These are phyloP conservation scores for Rutstroemia sp. DNA, from an alignment of 2,329 filamentous ascomycete genomes.

Conservation along the genomic window DNA sequence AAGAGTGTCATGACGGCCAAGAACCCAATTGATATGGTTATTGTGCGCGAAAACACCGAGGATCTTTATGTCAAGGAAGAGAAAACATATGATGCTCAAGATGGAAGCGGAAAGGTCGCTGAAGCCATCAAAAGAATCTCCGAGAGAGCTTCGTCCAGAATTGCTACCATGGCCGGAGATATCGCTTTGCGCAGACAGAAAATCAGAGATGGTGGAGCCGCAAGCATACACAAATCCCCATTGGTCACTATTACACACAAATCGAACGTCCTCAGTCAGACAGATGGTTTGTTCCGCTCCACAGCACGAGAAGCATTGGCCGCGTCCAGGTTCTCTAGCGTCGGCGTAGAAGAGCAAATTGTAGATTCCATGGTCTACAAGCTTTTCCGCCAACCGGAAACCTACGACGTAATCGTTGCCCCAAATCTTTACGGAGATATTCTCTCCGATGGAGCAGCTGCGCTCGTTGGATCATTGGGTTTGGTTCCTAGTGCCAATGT, in stretches of 20 bases:
- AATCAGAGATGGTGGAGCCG: slow-evolving; percentile 53
- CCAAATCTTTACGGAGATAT: slow-evolving; percentile 98
- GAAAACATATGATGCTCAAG: slow-evolving; percentile 65
- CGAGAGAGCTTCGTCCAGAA: slow-evolving; percentile 74
- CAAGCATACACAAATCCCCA: slow-evolving; percentile 58
- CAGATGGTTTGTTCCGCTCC: slow-evolving; percentile 88
- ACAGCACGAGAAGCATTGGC: slow-evolving; percentile 69
- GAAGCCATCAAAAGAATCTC: slow-evolving; percentile 98
- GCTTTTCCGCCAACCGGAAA: slow-evolving; percentile 89
- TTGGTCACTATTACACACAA: slow-evolving; percentile 98
- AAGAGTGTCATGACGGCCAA: slow-evolving; percentile 65
- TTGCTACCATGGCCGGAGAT: slow-evolving; percentile 88
- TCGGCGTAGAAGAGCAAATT: slow-evolving; percentile 90
- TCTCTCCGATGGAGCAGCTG: slow-evolving; percentile 88
- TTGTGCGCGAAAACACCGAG: slow-evolving; percentile 97
- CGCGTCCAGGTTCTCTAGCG: slow-evolving; percentile 51
- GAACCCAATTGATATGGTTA: slow-evolving; percentile 77
- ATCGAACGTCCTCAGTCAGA: slow-evolving; percentile 93
- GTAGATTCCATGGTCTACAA: slow-evolving; percentile 99
- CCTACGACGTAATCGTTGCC: slow-evolving; percentile 96
- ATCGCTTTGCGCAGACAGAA: slow-evolving; percentile 84
- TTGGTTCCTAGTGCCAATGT: slow-evolving; percentile 95
- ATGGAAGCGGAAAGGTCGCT: slow-evolving; percentile 70
- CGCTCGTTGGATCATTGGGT: slow-evolving; percentile 83
- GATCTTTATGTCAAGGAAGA: slow-evolving; percentile 91